Conservation (phyloP, 2,329 filamentous ascomycete genomes). For the Colletotrichum sp. region DNA sequence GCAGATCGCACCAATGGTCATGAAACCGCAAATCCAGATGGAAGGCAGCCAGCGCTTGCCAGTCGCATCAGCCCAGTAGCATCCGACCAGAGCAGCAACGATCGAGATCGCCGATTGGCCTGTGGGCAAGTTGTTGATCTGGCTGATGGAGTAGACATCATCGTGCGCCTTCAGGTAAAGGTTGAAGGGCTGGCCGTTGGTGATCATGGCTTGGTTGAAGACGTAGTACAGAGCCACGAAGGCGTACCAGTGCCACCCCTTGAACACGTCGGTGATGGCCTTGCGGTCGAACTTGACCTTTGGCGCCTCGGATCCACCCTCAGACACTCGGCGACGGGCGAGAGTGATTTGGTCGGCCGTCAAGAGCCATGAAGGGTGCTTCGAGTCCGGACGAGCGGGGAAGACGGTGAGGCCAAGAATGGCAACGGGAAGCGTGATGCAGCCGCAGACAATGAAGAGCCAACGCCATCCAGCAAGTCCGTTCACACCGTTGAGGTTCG, state of each 20-base stretch:
- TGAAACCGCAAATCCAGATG: conserved; percentile 5
- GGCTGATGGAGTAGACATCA: conserved; percentile 45
- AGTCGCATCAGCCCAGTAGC: conserved; percentile 70
- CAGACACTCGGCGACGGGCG: conserved; percentile 27
- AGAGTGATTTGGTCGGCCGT: conserved; percentile 28
- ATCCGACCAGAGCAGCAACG: conserved; percentile 54
- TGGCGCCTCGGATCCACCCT: conserved; percentile 29
- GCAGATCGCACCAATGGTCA: conserved; percentile 31
- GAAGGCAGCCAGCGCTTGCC: conserved; percentile 62
- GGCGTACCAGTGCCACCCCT: conserved; percentile 40
- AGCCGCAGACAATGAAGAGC: conserved; percentile 17
- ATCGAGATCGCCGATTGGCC: conserved; percentile 62
- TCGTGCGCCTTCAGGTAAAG: conserved; percentile 52
- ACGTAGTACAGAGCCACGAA: conserved; percentile 39
- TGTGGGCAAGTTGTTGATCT: conserved; percentile 62
- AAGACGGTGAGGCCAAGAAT: conserved; percentile 16
- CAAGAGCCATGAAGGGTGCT: conserved; percentile 31
- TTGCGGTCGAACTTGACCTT: conserved; percentile 32
- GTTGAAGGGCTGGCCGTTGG: conserved; percentile 35
- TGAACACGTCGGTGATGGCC: conserved; percentile 41
- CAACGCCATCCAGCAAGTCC: conserved; percentile 15
- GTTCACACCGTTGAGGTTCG: conserved; percentile 14
- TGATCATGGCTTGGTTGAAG: conserved; percentile 54
- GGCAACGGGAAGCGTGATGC: conserved; percentile 12
- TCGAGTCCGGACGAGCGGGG: conserved; percentile 29